These are phyloP conservation scores for Neonectria hederae DNA, from an alignment of 2,329 filamentous ascomycete genomes.

Conservation along the genomic window DNA sequence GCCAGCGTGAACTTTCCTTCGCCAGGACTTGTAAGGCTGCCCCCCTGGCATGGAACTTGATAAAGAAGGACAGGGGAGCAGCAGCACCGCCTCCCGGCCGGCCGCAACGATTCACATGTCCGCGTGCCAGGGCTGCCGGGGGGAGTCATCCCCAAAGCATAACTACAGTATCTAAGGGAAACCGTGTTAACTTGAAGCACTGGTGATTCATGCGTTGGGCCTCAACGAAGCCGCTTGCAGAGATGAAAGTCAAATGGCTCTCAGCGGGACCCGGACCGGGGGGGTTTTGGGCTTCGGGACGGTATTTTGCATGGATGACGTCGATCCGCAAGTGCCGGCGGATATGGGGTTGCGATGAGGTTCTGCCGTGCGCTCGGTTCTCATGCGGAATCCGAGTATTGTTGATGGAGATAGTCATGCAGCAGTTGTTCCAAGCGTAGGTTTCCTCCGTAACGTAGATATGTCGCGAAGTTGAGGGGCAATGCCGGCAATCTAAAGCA, in stretches of 20 bases:
- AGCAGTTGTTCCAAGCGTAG: neutral
- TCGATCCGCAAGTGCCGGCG: slow-evolving; percentile 7
- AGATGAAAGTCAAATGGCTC: neutral
- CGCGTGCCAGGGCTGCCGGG: neutral
- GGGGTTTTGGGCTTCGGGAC: neutral
- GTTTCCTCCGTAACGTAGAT: neutral
- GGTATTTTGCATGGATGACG: slow-evolving; percentile 12
- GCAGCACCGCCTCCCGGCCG: neutral
- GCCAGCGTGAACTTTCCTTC: neutral
- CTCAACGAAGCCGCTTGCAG: neutral
- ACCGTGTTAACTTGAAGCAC: neutral
- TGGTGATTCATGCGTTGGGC: neutral
- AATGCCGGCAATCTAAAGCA: neutral
- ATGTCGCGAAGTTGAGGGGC: neutral
- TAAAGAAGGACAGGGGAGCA: neutral
- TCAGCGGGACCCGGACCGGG: neutral
- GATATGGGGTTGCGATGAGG: neutral
- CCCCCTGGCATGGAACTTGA: neutral
- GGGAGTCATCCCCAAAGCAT: neutral
- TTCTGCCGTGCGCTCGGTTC: neutral
- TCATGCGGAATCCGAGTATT: neutral
- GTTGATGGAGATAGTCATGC: neutral
- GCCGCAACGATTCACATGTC: neutral
- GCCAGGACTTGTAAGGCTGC: neutral
- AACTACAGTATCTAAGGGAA: neutral